Conservation (phyloP, 2,329 filamentous ascomycete genomes). For the Microdochium trichocladiopsis region DNA sequence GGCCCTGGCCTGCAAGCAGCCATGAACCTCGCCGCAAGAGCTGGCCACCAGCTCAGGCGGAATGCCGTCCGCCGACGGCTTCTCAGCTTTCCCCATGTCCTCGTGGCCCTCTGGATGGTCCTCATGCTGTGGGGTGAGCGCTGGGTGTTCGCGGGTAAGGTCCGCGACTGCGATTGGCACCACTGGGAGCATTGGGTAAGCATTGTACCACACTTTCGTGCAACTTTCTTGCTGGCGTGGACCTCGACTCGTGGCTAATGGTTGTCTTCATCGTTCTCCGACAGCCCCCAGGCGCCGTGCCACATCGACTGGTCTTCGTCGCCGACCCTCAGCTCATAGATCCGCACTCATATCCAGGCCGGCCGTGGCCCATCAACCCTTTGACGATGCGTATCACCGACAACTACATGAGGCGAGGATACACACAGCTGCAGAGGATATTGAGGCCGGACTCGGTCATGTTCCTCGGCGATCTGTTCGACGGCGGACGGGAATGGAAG, state of each 20-base stretch:
- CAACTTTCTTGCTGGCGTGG: too few species aligned
- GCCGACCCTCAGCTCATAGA: constrained; percentile 91
- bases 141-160: constrained; percentile 63
- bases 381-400: constrained; percentile 64
- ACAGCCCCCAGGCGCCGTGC: constrained; percentile 69
- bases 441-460: constrained; percentile 82
- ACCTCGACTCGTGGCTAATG: constrained; percentile 4
- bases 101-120: constrained; percentile 69
- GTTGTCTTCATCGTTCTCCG: constrained; percentile 7
- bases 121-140: constrained; percentile 81
- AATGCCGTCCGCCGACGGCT: constrained; percentile 45
- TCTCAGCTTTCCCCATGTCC: constrained; percentile 56
- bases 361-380: constrained; percentile 52
- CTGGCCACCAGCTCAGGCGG: constrained; percentile 22
- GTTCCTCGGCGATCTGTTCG: constrained; percentile 91
- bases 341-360: constrained; percentile 87
- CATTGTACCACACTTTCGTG: too few species aligned
- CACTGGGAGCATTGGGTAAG: constrained; percentile 91
- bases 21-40: background rate
- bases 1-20: constrained; percentile 30
- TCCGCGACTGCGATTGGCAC: constrained; percentile 71
- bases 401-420: constrained; percentile 80
- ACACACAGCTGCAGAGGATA: constrained; percentile 66
- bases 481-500: constrained; percentile 92
- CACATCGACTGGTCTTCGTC: constrained; percentile 78